Evolutionary conservation across 169 alveolate species (phyloP).

Genomic region (Plasmodium ovale): DNA sequence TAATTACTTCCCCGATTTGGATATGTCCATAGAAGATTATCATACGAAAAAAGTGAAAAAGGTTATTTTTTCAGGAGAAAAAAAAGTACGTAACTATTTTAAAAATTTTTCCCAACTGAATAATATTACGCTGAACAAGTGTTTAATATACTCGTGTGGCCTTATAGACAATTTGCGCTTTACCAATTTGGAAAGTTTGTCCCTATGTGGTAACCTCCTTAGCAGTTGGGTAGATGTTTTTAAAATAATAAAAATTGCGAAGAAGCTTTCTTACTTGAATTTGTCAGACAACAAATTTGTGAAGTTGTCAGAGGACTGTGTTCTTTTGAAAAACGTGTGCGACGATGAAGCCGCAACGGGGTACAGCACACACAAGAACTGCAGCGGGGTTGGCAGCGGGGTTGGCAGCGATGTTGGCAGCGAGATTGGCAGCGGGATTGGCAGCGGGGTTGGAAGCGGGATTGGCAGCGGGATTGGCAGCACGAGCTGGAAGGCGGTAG

Average conservation of each 20-base stretch:
- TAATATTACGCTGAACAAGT: constrained; percentile 61
- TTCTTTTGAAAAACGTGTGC: neutral
- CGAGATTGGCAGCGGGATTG: neutral
- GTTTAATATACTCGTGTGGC: constrained; percentile 39
- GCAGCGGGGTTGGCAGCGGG: neutral
- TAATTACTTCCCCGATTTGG: constrained; percentile 52
- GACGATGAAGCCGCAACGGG: too few species aligned
- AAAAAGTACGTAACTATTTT: constrained; percentile 40
- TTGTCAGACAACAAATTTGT: constrained; percentile 45
- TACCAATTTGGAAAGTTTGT: constrained; percentile 34
- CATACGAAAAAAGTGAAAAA: constrained; percentile 52
- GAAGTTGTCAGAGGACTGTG: constrained; percentile 5
- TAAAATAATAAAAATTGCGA: constrained; percentile 46
- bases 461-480: neutral
- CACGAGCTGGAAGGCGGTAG: neutral
- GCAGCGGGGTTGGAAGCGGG: neutral
- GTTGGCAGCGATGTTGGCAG: neutral
- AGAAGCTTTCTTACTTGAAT: constrained; percentile 44
- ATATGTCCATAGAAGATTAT: constrained; percentile 58
- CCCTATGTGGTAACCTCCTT: constrained; percentile 49
- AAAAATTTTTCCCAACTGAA: constrained; percentile 30
- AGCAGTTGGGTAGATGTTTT: constrained; percentile 54
- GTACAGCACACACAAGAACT: too few species aligned
- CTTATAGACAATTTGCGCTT: constrained; percentile 8
- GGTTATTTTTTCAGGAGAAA: constrained; percentile 55